Percentiles rank a stretch among this genome's conserved stretches.
These are phyloP conservation scores for Dionaea muscipula DNA, from an alignment of 179 eudicot species.

Conservation along the genomic window DNA sequence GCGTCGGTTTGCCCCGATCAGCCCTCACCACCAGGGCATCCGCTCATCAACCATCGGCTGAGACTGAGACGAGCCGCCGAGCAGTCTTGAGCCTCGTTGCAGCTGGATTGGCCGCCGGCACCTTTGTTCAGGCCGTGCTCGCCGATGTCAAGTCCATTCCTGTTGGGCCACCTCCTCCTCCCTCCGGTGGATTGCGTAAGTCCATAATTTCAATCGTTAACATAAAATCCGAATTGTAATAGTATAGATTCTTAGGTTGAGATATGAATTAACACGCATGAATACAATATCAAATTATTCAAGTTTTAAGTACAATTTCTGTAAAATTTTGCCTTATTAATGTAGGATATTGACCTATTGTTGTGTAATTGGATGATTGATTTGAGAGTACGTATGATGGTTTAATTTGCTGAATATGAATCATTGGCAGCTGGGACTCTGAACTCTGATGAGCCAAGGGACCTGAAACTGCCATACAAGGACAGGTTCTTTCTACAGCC, in stretches of 20 bases:
- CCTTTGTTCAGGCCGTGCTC: conserved; percentile 52
- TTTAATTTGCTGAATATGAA: no score
- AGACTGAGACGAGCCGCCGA: conserved; percentile 50
- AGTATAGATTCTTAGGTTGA: no score
- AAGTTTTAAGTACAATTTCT: no score
- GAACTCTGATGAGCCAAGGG: conserved; percentile 87
- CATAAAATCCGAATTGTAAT: no score
- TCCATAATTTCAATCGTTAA: no score
- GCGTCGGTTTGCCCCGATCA: conserved; percentile 21
- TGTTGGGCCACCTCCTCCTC: conserved; percentile 79
- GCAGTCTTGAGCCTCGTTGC: conserved; percentile 67
- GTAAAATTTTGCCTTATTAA: no score
- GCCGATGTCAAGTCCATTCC: conserved; percentile 70
- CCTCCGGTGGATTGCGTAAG: conserved; percentile 96
- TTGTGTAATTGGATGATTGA: no score
- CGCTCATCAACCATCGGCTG: conserved; percentile 39
- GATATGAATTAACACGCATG: no score
- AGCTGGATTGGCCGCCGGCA: conserved; percentile 52
- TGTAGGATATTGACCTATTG: no score
- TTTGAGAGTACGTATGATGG: no score
- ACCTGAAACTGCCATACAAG: conserved; percentile 47
- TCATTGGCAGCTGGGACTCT: conserved; percentile 88
- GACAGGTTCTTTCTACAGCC: conserved; percentile 78
- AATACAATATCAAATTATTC: no score
- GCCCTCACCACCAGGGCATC: conserved; percentile 39